Conservation (phyloP, 169 alveolate species). For the Besnoitia besnoiti region DNA sequence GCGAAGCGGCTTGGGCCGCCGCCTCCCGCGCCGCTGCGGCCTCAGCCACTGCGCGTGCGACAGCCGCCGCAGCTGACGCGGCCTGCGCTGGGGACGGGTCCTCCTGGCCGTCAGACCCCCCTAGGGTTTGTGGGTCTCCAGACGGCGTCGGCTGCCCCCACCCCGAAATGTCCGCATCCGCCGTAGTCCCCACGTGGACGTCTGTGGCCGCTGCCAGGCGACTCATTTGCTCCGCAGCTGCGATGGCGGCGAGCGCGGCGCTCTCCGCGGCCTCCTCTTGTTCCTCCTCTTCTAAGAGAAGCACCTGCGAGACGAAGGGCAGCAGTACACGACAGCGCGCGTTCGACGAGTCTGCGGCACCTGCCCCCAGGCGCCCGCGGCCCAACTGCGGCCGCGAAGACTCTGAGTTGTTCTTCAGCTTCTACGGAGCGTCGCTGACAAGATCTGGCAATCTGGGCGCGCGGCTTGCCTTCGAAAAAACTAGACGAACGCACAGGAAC, state of each 20-base stretch:
- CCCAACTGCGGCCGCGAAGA: too few species aligned
- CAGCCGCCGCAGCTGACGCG: not conserved
- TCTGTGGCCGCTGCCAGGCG: constrained; percentile 5
- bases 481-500: too few species aligned
- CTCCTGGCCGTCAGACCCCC: too few species aligned
- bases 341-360: too few species aligned
- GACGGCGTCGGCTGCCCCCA: not conserved
- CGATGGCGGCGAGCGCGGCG: constrained; percentile 24
- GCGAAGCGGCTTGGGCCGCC: constrained; percentile 20
- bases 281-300: constrained; percentile 5
- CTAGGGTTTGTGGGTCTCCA: not conserved
- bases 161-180: not conserved
- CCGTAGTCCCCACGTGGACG: not conserved
- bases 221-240: constrained; percentile 28
- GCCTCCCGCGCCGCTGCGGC: constrained; percentile 25
- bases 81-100: not conserved
- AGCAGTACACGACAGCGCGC: too few species aligned
- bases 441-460: too few species aligned
- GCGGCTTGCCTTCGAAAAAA: too few species aligned
- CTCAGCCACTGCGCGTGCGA: not conserved
- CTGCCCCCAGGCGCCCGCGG: too few species aligned
- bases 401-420: too few species aligned
- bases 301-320: not conserved
- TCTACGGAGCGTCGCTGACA: too few species aligned
- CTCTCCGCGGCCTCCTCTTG: constrained; percentile 32